A percentile compares a stretch with the other conserved stretches of the same genome.
Conservation (phyloP, 176 grass and related monocot species). For the Puccinellia tenuiflora region DNA sequence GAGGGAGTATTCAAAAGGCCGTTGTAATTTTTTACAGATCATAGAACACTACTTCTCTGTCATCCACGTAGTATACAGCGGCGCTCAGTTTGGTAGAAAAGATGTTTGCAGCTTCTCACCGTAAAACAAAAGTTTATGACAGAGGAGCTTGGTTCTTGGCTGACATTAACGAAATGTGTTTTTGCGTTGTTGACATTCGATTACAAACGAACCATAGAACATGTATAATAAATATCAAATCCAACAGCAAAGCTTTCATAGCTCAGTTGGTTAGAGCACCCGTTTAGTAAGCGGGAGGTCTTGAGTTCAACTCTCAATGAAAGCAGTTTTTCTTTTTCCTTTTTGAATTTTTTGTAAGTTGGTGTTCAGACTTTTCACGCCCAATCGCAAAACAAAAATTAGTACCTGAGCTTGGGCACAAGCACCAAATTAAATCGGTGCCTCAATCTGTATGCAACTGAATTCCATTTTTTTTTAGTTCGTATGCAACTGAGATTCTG, state of each 20-base stretch:
- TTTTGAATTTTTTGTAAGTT: background rate
- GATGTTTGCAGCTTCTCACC: background rate
- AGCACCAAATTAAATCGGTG: background rate
- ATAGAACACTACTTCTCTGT: too few relatives aligned
- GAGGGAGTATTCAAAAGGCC: too few relatives aligned
- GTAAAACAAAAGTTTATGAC: background rate
- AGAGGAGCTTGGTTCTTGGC: background rate
- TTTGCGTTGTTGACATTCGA: too few relatives aligned
- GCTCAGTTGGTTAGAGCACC: constrained; percentile 94
- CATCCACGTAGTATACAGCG: too few relatives aligned
- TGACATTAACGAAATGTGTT: background rate
- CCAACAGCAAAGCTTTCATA: constrained; percentile 19
- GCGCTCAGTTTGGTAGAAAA: background rate
- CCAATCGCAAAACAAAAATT: background rate
- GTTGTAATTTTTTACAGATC: too few relatives aligned
- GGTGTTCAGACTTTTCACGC: background rate
- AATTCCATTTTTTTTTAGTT: background rate
- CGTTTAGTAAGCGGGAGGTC: constrained; percentile 93
- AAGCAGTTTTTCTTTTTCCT: background rate
- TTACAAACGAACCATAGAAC: too few relatives aligned
- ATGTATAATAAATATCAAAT: too few relatives aligned
- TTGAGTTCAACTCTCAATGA: constrained; percentile 90
- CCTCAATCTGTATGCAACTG: background rate
- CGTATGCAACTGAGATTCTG: background rate
- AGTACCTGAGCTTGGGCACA: background rate